These are phyloP conservation scores for Colletotrichum falcatum DNA, from an alignment of 2,329 filamentous ascomycete species.

Conservation along the genomic window DNA sequence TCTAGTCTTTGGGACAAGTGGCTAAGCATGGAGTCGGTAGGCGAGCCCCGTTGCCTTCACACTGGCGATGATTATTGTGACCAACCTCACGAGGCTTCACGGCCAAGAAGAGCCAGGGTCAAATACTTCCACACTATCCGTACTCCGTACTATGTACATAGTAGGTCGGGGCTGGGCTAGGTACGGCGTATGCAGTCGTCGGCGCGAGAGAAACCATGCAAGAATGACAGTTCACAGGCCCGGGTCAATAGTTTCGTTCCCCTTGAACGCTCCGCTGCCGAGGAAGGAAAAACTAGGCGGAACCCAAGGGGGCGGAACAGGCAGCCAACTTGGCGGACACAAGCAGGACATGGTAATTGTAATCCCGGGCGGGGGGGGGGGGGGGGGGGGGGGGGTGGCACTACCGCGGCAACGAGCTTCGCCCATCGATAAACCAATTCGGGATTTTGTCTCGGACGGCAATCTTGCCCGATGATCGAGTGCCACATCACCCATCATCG, in stretches of 20 bases:
- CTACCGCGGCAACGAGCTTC: background rate
- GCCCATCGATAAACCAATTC: background rate
- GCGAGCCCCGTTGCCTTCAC: background rate
- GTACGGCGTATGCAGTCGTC: constrained; percentile 8
- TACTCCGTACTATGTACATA: no score
- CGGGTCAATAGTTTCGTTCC: constrained; percentile 35
- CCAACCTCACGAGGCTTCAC: background rate
- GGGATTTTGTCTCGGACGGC: background rate
- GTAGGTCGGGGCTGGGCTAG: background rate
- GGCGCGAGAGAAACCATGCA: constrained; percentile 7
- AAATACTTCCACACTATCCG: no score
- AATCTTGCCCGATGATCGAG: background rate
- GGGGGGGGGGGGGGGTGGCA: background rate
- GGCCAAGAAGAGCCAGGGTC: background rate
- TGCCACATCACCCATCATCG: background rate
- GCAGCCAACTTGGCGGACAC: background rate
- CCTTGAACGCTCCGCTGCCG: constrained; percentile 19
- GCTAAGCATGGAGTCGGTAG: background rate
- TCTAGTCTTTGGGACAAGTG: background rate
- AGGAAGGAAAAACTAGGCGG: background rate
- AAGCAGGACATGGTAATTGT: background rate
- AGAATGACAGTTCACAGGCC: constrained; percentile 5
- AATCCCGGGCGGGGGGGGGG: background rate
- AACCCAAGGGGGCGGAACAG: background rate
- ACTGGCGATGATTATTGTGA: background rate